Evolutionary conservation across 805 yeast genomes (phyloP).

Genomic region (Citeromyces nyonsensis): DNA sequence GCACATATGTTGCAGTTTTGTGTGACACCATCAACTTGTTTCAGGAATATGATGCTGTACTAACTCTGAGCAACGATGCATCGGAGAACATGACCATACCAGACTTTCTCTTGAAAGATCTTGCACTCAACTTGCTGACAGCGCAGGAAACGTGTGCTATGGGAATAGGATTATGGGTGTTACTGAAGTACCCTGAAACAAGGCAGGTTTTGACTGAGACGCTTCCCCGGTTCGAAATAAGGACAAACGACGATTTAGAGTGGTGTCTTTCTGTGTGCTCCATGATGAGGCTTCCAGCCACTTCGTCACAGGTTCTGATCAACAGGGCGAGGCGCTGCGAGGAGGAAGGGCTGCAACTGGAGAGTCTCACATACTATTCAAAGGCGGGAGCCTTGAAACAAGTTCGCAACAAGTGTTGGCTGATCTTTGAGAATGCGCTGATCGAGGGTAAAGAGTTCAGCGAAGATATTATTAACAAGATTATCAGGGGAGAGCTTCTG

Average conservation of each 20-base stretch:
- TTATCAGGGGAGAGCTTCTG: constrained; percentile 4
- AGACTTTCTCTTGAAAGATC: constrained; percentile 20
- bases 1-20: constrained; percentile 45
- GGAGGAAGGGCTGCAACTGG: constrained; percentile 22
- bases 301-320: constrained; percentile 39
- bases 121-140: constrained; percentile 37
- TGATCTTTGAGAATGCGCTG: constrained; percentile 44
- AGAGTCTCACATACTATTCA: constrained; percentile 48
- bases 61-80: constrained; percentile 6
- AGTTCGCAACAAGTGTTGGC: constrained; percentile 38
- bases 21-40: constrained; percentile 52
- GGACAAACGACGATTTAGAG: constrained; percentile 63
- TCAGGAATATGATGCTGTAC: constrained; percentile 15
- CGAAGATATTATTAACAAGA: constrained; percentile 25
- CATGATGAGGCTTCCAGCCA: constrained; percentile 39
- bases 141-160: constrained; percentile 42
- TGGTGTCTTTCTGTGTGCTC: constrained; percentile 69
- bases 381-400: constrained; percentile 42
- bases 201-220: constrained; percentile 34
- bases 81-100: background rate
- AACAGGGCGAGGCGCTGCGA: constrained; percentile 28
- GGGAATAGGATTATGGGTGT: constrained; percentile 48
- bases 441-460: constrained; percentile 33
- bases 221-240: constrained; percentile 43
- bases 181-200: constrained; percentile 26